Evolutionary conservation across 169 alveolate genomes (phyloP).

Genomic region (Plasmodium falciparum): DNA sequence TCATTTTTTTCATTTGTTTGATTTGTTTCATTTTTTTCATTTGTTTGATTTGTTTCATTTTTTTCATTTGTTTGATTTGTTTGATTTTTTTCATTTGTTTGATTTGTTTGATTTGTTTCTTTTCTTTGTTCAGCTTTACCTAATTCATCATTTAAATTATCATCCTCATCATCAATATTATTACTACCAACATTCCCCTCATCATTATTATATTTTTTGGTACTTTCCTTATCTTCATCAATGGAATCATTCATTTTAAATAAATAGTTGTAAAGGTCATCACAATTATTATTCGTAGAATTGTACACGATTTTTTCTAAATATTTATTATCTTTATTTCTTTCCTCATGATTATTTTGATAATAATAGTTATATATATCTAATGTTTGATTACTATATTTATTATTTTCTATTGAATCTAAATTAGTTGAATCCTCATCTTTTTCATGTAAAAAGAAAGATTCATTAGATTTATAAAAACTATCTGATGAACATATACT

Average conservation of each 20-base stretch:
- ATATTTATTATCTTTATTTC: neutral
- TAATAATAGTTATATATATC: slow-evolving; percentile 51
- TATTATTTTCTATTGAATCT: neutral
- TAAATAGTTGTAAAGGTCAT: slow-evolving; percentile 4
- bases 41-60: neutral
- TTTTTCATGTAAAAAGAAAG: neutral
- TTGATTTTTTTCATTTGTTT: neutral
- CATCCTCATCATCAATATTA: neutral
- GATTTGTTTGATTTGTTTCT: neutral
- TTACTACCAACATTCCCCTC: neutral
- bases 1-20: neutral
- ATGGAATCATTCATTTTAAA: neutral
- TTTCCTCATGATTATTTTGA: slow-evolving; percentile 5
- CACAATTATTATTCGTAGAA: neutral
- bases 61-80: neutral
- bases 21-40: no score
- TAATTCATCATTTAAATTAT: neutral
- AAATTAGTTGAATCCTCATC: neutral
- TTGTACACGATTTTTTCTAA: slow-evolving; percentile 11
- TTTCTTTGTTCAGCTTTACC: neutral
- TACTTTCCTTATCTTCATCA: neutral
- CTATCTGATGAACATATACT: no score
- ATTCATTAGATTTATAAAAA: neutral
- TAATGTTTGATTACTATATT: slow-evolving; percentile 11
- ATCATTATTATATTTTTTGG: neutral